Percentiles rank a stretch among this genome's conserved stretches.
Evolutionary conservation across 306 rosid species (phyloP).

Genomic region (Mimosa pudica): DNA sequence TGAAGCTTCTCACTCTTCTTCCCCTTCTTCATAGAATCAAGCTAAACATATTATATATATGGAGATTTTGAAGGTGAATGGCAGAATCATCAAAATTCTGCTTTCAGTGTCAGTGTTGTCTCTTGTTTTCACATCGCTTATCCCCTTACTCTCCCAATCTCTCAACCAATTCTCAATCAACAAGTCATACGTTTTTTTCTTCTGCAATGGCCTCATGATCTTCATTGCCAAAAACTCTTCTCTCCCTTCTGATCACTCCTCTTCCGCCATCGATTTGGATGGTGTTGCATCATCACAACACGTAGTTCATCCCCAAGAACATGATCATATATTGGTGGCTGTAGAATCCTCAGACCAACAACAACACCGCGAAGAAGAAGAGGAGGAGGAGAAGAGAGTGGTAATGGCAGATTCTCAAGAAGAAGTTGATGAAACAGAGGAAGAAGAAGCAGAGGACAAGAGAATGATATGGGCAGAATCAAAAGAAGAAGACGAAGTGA

Average conservation of each 20-base stretch:
- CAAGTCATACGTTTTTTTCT: conserved; percentile 65
- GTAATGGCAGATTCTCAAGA: background rate
- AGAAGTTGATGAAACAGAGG: background rate
- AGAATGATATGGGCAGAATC: background rate
- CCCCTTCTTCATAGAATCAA: background rate
- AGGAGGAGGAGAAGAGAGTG: background rate
- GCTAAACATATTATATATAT: too few species aligned
- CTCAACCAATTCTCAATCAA: conserved; percentile 39
- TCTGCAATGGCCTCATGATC: conserved; percentile 65
- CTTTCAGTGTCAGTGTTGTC: conserved; percentile 45
- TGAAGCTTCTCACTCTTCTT: background rate
- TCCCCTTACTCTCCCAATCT: conserved; percentile 38
- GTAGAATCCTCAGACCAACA: conserved; percentile 21
- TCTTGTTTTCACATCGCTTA: conserved; percentile 23
- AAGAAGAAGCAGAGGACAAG: conserved; percentile 16
- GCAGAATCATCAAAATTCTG: conserved; percentile 6
- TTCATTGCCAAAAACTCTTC: conserved; percentile 52
- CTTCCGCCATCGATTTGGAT: conserved; percentile 24
- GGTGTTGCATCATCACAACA: background rate
- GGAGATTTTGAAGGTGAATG: background rate
- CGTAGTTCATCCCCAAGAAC: background rate
- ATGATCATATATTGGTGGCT: background rate
- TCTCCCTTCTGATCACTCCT: conserved; percentile 27
- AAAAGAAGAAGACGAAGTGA: background rate
- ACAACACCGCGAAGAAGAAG: conserved; percentile 13